Base-by-base conservation (phyloP, 2,329 filamentous ascomycete species). In the Raffaelea deltoideospora region DNA sequence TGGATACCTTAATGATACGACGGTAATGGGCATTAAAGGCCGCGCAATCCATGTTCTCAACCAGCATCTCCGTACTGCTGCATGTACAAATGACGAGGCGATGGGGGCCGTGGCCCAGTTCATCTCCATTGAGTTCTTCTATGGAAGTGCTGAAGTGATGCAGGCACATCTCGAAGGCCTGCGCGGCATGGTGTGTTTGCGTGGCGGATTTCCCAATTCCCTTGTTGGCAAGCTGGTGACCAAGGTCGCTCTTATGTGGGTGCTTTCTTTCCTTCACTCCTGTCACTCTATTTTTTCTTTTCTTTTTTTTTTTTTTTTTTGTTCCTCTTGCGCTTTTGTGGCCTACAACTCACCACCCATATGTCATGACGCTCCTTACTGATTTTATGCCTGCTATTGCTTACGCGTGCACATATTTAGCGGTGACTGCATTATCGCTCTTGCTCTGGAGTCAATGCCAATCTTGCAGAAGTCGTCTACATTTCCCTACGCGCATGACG, bases 201-300 rank as follows among this genome's bases (percentile, higher is more conserved):
- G 64, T 26, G 67, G 65, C 8, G 64, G 66, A 0, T 53, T 68
- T 34, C 50, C 58, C n/a, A 50, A 53, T 3, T 50, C 68, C 2
- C 64, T 62, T 1, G 51, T 68, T 40, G 56, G 64, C 34, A 60
- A 62, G 2, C 56, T 63, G 24, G 47, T 68, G 4, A 60, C 59
- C 37, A 69, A 67, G 44, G 57, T 63, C 29, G 57, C 67, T 3
- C 54, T 70, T 33, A 52, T 62, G 65, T 69, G 47, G 50, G 64
- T 43, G 61, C 64, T 35, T 22, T 22, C n/a, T 11, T 31, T n/a
- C n/a, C n/a, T n/a, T n/a, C n/a, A n/a, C n/a, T n/a, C n/a, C n/a
- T n/a, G n/a, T n/a, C n/a, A n/a, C n/a, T n/a, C n/a, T n/a, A n/a
- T n/a, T n/a, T n/a, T n/a, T n/a, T n/a, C n/a, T n/a, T n/a, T n/a